phyloP scores from a whole-genome alignment of 208 protist genomes.

The Leishmania mexicana region DNA sequence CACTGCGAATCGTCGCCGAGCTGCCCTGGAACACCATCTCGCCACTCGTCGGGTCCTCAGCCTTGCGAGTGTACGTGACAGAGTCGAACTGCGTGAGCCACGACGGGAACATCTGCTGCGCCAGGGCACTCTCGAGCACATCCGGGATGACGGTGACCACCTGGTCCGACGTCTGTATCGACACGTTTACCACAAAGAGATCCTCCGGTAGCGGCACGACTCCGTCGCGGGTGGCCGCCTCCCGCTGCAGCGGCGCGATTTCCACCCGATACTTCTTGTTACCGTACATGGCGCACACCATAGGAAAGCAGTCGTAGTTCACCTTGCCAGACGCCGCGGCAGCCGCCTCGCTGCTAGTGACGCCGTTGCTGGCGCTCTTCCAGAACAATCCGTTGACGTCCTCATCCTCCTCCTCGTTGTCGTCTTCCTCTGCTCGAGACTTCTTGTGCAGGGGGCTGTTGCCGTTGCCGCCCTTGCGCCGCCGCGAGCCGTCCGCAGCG shows the following conservation, averaged over 20 bases:
- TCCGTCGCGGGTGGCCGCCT: conserved; percentile 44
- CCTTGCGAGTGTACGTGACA: conserved; percentile 80
- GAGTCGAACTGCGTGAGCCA: conserved; percentile 84
- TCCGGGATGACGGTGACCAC: conserved; percentile 83
- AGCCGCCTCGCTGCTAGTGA: background rate
- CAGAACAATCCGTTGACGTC: background rate
- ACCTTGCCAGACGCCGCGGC: background rate
- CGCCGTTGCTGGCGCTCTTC: background rate
- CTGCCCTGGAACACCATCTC: conserved; percentile 86
- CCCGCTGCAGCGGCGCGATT: conserved; percentile 51
- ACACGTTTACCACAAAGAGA: conserved; percentile 77
- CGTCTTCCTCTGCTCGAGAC: background rate
- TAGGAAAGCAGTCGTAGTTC: conserved; percentile 61
- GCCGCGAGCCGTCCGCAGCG: conserved; percentile 10
- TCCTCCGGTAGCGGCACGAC: conserved; percentile 44
- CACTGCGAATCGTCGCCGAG: conserved; percentile 67
- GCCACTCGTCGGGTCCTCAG: conserved; percentile 66
- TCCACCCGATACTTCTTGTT: conserved; percentile 55
- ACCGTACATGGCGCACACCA: conserved; percentile 40
- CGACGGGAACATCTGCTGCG: conserved; percentile 60
- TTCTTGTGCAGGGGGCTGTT: background rate
- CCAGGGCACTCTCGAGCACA: conserved; percentile 64
- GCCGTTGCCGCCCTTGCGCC: background rate
- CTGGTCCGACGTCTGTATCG: conserved; percentile 49
- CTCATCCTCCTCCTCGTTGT: conserved; percentile 26